These are phyloP conservation scores for Aspergillus novoparasiticus DNA, from an alignment of 2,329 filamentous ascomycete genomes.

Conservation along the genomic window DNA sequence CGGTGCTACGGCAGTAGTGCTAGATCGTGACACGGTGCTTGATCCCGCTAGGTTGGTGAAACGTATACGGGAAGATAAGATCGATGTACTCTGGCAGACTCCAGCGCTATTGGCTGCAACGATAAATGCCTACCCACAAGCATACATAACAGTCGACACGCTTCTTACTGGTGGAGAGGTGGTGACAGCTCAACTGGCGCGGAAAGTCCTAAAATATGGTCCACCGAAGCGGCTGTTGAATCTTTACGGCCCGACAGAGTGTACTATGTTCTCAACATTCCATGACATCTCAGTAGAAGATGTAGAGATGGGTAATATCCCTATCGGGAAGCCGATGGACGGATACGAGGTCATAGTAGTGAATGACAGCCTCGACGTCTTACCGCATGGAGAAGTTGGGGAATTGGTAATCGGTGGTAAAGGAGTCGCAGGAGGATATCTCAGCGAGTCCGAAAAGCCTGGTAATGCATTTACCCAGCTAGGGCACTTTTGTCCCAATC, in stretches of 20 bases:
- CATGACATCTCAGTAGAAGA: conserved; percentile 22
- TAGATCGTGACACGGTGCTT: conserved; percentile 5
- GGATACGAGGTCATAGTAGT: conserved; percentile 15
- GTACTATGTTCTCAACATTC: conserved; percentile 3
- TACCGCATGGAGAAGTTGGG: conserved; percentile 19
- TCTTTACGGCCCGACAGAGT: conserved; percentile 17
- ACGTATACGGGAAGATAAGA: background rate
- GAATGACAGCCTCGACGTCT: conserved; percentile 10
- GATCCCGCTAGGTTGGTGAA: conserved; percentile 2
- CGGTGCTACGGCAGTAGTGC: conserved; percentile 13
- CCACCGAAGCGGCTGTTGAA: conserved; percentile 11
- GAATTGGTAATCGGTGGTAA: conserved; percentile 33
- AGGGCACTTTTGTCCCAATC: conserved; percentile 62
- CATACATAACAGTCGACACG: conserved; percentile 8
- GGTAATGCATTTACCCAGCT: conserved; percentile 74
- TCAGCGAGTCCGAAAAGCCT: conserved; percentile 60
- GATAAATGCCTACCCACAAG: conserved; percentile 7
- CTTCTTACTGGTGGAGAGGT: conserved; percentile 16
- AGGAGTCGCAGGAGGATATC: conserved; percentile 75
- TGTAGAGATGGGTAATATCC: conserved; percentile 31
- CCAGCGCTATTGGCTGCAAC: conserved; percentile 12
- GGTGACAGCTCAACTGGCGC: conserved; percentile 9
- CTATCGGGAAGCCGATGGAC: conserved; percentile 37
- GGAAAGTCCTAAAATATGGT: conserved; percentile 9
- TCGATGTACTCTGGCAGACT: conserved; percentile 12